Evolutionary conservation across 306 rosid species (phyloP), one percentile per base, ranked within the genome.

Genomic region (Quercus parvula): DNA sequence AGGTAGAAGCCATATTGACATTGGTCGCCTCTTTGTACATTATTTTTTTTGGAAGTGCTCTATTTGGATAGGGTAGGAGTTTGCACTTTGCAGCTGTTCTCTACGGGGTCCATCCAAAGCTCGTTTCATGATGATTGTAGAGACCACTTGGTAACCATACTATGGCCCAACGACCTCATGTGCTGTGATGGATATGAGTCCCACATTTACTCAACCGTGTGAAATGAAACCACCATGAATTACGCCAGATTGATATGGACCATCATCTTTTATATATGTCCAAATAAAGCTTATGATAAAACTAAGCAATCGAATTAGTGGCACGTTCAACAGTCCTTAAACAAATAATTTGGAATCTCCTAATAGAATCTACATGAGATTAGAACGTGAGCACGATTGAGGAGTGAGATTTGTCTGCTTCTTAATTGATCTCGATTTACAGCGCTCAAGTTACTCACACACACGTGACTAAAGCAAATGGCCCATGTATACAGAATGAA

Each of bases 301-400:
- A 68, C 58, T 46, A 30, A 20, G 55, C 31, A 55, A n/a, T 49
- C 72, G 58, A 64, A 30, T 44, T 20, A 18, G 66, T 7, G 24
- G 67, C 80, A 77, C 74, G 56, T 27, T 56, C 20, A 55, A 13
- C 75, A 35, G 33, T 61, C 41, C 33, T 67, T 54, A 77, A 67
- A 77, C 80, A 66, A 77, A 68, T 55, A 33, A 31, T 67, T 54
- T 77, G 80, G 75, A 67, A 68, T 77, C 80, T 68, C 75, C 10
- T 31, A 20, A 54, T 0, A 77, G 68, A 77, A 77, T 67, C 75
- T 67, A 22, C 64, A 6, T 18, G 66, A 67, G 80, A 33, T 67
- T 19, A 55, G 55, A 75, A 77, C 67, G 68, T 77, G 74, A 77
- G 38, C 80, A 68, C 44, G 56, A 54, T 77, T 49, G 22, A 55